Conservation (phyloP, 306 rosid species). For the Abrus precatorius region DNA sequence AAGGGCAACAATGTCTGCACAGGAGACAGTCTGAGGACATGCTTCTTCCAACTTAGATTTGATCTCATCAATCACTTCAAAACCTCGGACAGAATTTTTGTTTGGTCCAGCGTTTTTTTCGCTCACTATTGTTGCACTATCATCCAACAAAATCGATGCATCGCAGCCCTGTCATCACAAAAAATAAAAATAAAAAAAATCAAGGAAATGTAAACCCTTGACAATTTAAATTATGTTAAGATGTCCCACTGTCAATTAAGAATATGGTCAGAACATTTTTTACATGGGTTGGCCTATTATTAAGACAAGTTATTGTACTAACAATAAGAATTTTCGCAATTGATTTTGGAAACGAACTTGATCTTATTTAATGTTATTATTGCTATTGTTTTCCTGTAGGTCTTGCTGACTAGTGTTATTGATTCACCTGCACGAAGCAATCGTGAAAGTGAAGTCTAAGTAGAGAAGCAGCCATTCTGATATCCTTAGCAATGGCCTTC, state of each 20-base stretch:
- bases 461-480: constrained; percentile 79
- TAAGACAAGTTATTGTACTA: not conserved
- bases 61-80: constrained; percentile 80
- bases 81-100: constrained; percentile 79
- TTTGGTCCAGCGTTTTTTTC: constrained; percentile 80
- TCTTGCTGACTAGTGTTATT: not conserved
- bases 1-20: constrained; percentile 88
- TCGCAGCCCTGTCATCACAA: constrained; percentile 72
- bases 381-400: not conserved
- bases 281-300: not conserved
- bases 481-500: constrained; percentile 67
- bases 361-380: not conserved
- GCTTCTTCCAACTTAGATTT: constrained; percentile 76
- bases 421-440: constrained; percentile 80
- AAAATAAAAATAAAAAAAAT: not conserved
- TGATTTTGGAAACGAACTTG: not conserved
- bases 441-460: constrained; percentile 89
- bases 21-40: constrained; percentile 80
- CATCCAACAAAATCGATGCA: constrained; percentile 78
- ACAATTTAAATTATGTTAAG: too few relatives aligned
- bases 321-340: not conserved
- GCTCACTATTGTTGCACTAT: constrained; percentile 58
- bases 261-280: too few relatives aligned
- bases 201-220: not conserved
- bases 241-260: too few relatives aligned